These are phyloP conservation scores for Skeletonema marinoi DNA, from an alignment of 108 stramenopile genomes.

Conservation along the genomic window DNA sequence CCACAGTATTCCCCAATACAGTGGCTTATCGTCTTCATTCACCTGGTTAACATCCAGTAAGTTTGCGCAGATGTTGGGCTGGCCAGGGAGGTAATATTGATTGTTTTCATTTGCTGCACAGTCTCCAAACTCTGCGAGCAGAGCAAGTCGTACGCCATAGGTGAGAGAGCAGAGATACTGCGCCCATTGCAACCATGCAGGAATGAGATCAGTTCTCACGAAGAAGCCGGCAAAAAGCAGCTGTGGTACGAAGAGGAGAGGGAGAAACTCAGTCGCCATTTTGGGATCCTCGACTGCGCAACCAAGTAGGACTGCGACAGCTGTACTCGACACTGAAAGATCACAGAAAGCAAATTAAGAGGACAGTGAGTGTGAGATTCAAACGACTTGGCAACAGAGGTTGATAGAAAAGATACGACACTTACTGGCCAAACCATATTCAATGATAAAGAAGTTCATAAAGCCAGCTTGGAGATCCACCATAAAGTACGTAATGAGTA, in stretches of 20 bases:
- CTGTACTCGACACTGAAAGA: slow-evolving; percentile 14
- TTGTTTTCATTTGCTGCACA: slow-evolving; percentile 4
- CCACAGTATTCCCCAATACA: slow-evolving; percentile 70
- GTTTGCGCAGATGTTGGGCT: slow-evolving; percentile 51
- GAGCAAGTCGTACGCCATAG: slow-evolving; percentile 60
- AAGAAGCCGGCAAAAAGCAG: slow-evolving; percentile 89
- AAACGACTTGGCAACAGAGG: not conserved
- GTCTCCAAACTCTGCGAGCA: slow-evolving; percentile 67
- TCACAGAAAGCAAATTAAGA: not conserved
- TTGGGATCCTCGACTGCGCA: slow-evolving; percentile 70
- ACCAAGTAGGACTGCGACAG: slow-evolving; percentile 69
- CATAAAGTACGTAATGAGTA: slow-evolving; percentile 58
- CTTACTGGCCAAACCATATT: slow-evolving; percentile 62
- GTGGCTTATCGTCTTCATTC: slow-evolving; percentile 21
- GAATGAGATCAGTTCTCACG: slow-evolving; percentile 63
- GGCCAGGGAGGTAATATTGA: not conserved
- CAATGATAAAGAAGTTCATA: slow-evolving; percentile 42
- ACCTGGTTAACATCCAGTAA: slow-evolving; percentile 47
- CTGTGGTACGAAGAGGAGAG: slow-evolving; percentile 84
- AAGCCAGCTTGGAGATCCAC: slow-evolving; percentile 64
- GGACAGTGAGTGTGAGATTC: not conserved
- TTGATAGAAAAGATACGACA: slow-evolving; percentile 29
- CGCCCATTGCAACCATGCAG: slow-evolving; percentile 75
- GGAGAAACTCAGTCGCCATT: slow-evolving; percentile 69
- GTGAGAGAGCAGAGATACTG: slow-evolving; percentile 75